These are phyloP conservation scores for Solanum hybrid DNA, from an alignment of 305 asterid genomes.

Conservation along the genomic window DNA sequence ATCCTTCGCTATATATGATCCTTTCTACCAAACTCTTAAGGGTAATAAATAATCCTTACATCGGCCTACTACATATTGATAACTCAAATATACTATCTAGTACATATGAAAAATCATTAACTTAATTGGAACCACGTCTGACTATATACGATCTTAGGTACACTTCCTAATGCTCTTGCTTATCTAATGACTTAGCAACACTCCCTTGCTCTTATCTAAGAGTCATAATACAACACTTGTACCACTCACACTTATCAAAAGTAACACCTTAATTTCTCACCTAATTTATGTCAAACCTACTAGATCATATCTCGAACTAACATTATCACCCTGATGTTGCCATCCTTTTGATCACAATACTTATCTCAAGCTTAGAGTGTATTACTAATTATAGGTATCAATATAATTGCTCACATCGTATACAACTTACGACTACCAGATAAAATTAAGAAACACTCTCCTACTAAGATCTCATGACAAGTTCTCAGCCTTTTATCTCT, in stretches of 20 bases:
- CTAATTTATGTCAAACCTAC: not conserved
- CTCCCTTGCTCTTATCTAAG: not conserved
- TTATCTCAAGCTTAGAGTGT: not conserved
- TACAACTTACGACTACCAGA: not conserved
- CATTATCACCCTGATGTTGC: not conserved
- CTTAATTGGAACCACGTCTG: not conserved
- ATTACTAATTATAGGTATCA: not conserved
- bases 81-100: not conserved
- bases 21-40: not conserved
- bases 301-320: not conserved
- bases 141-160: not conserved
- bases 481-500: not conserved
- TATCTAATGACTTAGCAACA: not conserved
- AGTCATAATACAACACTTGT: not conserved
- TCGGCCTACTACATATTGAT: not conserved
- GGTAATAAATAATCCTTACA: not conserved
- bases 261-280: not conserved
- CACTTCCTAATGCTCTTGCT: not conserved
- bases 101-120: not conserved
- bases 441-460: not conserved
- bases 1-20: not conserved
- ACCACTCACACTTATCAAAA: not conserved
- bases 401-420: not conserved
- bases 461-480: not conserved
- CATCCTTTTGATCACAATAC: not conserved